phyloP scores from a whole-genome alignment of 176 grass and related monocot species.

The Raddia guianensis region DNA sequence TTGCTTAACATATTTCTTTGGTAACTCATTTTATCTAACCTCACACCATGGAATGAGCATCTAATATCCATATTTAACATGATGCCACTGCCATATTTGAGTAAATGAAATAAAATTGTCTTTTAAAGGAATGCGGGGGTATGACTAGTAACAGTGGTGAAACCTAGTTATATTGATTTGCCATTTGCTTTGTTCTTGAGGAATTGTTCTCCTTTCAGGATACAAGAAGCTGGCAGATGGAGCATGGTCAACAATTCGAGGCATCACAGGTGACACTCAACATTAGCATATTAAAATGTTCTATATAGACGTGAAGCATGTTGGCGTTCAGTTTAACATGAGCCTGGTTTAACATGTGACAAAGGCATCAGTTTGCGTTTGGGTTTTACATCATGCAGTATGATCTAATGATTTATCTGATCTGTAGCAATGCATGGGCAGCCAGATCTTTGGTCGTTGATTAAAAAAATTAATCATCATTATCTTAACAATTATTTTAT shows the following conservation, averaged over 20 bases:
- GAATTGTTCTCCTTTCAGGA: constrained; percentile 40
- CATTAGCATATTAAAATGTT: constrained; percentile 10
- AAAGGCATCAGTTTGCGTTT: too few relatives aligned
- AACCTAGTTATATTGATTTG: constrained; percentile 1
- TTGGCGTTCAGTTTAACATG: too few relatives aligned
- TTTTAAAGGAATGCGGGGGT: constrained; percentile 24
- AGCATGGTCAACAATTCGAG: constrained; percentile 50
- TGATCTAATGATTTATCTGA: too few relatives aligned
- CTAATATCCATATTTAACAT: constrained; percentile 23
- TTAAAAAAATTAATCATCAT: background rate
- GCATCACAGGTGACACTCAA: constrained; percentile 47
- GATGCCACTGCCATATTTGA: background rate
- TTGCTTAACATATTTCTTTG: constrained; percentile 2
- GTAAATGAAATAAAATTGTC: constrained; percentile 19
- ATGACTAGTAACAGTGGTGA: background rate
- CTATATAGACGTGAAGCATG: constrained; percentile 23
- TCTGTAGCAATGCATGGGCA: too few relatives aligned
- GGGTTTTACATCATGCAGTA: too few relatives aligned
- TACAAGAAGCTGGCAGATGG: constrained; percentile 44
- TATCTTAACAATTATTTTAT: background rate
- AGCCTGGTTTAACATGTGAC: too few relatives aligned
- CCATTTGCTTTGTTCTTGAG: constrained; percentile 22
- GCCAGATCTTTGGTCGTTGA: background rate
- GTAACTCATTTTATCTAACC: constrained; percentile 19
- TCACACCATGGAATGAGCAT: constrained; percentile 21